Evolutionary conservation across 208 protist species (phyloP).

Genomic region (Acanthamoeba triangularis): DNA sequence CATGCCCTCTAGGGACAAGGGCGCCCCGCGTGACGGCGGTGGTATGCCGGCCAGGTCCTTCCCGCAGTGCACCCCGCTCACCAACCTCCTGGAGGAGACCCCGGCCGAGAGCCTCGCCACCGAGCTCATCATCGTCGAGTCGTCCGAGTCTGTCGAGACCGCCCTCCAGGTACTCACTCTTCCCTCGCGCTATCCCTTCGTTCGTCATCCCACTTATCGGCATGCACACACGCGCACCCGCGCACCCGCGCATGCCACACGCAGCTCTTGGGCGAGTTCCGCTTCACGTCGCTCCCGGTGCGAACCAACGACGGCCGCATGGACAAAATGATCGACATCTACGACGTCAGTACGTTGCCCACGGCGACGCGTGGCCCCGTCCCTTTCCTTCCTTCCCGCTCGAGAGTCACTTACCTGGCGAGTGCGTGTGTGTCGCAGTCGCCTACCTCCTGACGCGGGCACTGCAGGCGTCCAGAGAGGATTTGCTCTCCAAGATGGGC

Average conservation of each 20-base stretch:
- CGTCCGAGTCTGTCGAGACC: background rate
- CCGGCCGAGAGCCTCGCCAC: background rate
- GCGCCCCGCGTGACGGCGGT: background rate
- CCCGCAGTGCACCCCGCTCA: slow-evolving; percentile 12
- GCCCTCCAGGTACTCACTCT: background rate
- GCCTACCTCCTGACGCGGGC: slow-evolving; percentile 16
- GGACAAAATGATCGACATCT: slow-evolving; percentile 49
- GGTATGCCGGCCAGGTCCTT: background rate
- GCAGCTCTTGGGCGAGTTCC: background rate
- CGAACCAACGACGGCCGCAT: background rate
- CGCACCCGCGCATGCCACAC: background rate
- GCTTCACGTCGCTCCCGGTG: slow-evolving; percentile 19
- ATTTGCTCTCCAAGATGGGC: slow-evolving; percentile 27
- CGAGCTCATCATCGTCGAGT: slow-evolving; percentile 22
- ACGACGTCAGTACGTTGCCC: slow-evolving; percentile 32
- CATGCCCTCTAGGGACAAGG: background rate
- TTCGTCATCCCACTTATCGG: background rate
- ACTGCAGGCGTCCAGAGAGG: slow-evolving; percentile 22
- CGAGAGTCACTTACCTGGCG: background rate
- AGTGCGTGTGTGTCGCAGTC: background rate
- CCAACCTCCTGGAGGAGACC: slow-evolving; percentile 1
- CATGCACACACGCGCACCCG: background rate
- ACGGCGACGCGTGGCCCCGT: background rate
- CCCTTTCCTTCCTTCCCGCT: background rate
- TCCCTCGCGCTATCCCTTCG: background rate